These are phyloP conservation scores for Magnusiomyces suaveolens DNA, from an alignment of 1,139 yeast species.

Conservation along the genomic window DNA sequence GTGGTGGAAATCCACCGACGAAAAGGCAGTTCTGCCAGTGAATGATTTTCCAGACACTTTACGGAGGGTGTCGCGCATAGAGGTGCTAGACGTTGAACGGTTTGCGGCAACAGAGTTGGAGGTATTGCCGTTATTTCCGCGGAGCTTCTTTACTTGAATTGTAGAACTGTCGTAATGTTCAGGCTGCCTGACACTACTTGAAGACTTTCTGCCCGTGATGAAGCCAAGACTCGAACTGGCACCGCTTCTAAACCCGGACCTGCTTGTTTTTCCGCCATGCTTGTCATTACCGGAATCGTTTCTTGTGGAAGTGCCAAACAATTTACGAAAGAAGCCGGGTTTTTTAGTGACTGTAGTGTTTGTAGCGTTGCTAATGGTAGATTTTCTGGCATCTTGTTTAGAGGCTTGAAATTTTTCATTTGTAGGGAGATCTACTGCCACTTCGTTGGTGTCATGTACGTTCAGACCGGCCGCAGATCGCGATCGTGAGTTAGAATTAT, in stretches of 20 bases:
- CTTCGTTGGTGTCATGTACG: slow-evolving; percentile 14
- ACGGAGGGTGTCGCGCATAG: neutral
- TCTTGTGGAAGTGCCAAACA: slow-evolving; percentile 27
- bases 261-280: neutral
- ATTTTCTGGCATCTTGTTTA: neutral
- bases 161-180: neutral
- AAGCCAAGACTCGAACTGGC: neutral
- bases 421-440: slow-evolving; percentile 24
- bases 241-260: neutral
- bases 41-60: slow-evolving; percentile 4
- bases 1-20: slow-evolving; percentile 1
- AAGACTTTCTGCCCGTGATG: neutral
- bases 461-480: neutral
- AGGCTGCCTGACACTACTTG: neutral
- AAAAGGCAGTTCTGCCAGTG: neutral
- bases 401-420: slow-evolving; percentile 9
- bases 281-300: neutral
- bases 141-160: neutral
- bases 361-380: slow-evolving; percentile 3
- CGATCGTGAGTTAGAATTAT: neutral
- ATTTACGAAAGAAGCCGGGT: slow-evolving; percentile 44
- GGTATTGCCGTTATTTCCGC: neutral
- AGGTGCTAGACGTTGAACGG: slow-evolving; percentile 1
- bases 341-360: neutral
- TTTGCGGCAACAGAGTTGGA: neutral